A percentile compares a stretch with the other conserved stretches of the same genome.
phyloP scores from a whole-genome alignment of 306 rosid species.

The Casuarina glauca region DNA sequence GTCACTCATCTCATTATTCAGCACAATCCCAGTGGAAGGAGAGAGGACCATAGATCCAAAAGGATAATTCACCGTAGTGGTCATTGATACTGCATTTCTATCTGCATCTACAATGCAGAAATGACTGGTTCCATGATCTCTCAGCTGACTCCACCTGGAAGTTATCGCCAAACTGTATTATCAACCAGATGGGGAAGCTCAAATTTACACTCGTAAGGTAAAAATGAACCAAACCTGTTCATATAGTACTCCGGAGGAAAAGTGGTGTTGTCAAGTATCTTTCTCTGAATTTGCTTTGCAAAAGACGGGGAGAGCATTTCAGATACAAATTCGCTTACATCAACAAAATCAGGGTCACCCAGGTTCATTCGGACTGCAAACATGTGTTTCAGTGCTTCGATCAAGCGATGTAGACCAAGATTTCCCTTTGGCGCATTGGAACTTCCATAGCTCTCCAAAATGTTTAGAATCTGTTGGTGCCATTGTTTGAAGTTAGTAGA shows the following conservation, averaged over 20 bases:
- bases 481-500: constrained; percentile 3
- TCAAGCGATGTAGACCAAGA: constrained; percentile 76
- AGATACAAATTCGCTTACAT: constrained; percentile 35
- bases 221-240: constrained; percentile 48
- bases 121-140: constrained; percentile 95
- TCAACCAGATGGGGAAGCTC: constrained; percentile 20
- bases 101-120: constrained; percentile 84
- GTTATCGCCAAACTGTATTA: constrained; percentile 14
- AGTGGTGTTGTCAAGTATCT: constrained; percentile 77
- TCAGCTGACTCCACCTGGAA: constrained; percentile 90
- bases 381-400: constrained; percentile 87
- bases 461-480: constrained; percentile 62
- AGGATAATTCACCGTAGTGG: constrained; percentile 57
- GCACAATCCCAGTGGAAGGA: constrained; percentile 79
- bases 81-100: constrained; percentile 84
- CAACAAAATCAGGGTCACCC: constrained; percentile 81
- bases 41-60: constrained; percentile 84
- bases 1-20: constrained; percentile 88
- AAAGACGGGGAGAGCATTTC: constrained; percentile 77
- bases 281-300: constrained; percentile 56
- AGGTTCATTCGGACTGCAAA: constrained; percentile 78
- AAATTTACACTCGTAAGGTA: constrained; percentile 17
- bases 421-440: constrained; percentile 62
- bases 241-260: constrained; percentile 82
- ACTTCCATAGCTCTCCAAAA: constrained; percentile 64